Base-by-base conservation (phyloP, 306 rosid genomes). In the barrel medic (Medicago truncatula) region DNA sequence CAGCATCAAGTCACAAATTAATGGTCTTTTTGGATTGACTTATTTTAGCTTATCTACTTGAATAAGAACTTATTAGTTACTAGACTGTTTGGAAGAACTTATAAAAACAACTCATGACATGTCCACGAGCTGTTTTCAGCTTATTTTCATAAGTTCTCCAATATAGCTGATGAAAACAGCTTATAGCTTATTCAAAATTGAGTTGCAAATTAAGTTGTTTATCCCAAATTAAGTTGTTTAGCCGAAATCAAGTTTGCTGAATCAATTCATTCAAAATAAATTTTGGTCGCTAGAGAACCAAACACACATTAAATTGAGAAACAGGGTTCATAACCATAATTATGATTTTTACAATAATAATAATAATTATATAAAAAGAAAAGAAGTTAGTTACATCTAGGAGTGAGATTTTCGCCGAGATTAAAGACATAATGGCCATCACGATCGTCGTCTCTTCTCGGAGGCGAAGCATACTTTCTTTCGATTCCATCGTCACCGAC, bases 401-500 rank as follows among this genome's bases (percentile, higher is more conserved):
- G 87, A 78, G 93, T 89, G 85, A 93, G 96, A 88, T 91, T 91
- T 81, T 93, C 97, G 87, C 98, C 98, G 2, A 93, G 88, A 83
- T 83, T 88, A 76, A 80, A 93, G 4, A 93, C 89, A 67, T 89
- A 91, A 83, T 91, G 96, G 9, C 98, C 98, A n/a, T 91, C 97
- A 18, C 98, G 98, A 85, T 91, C 98, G 61, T 93, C 96, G 21
- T 89, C 92, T 74, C 98, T 88, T 80, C 82, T 88, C 2, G 98
- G 98, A 46, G 97, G 97, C 76, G 97, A 91, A 2, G 78, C 89
- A 39, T 80, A 86, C 70, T 86, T 89, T 75, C 76, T 80, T 21
- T 68, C 83, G 18, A 75, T 38, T 50, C 80, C 90, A 43, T 86
- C 88, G 41, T 84, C 86, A 75, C 75, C 44, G 1, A 41, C 49